Evolutionary conservation across 352 stramenopile genomes (phyloP), one percentile per base, ranked within the genome.

Genomic region (Peronospora farinosa): DNA sequence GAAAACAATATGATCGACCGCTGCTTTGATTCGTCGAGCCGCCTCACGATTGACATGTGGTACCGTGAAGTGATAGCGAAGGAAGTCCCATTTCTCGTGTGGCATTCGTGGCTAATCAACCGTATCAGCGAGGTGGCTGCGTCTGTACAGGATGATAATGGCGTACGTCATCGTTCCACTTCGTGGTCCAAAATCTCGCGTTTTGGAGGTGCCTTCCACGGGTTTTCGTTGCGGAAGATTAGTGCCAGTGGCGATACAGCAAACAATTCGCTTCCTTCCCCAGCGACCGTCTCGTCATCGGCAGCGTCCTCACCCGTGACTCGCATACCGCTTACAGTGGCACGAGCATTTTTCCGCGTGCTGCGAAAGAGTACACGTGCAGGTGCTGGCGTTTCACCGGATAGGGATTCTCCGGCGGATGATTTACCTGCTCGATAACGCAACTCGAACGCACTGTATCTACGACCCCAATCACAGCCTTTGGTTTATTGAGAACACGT

Each of bases 41-140:
- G 83, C n/a, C 67, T 83, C 27, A 88, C 77, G 12, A 87, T 92
- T 53, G 77, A 92, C 43, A 69, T 73, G 62, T 94, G 83, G 83
- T 92, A 92, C 46, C 78, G 77, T 35, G 76, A 94, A 55, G 70
- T 88, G 36, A 56, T 88, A 21, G 64, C 72, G 7, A 63, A 76
- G 37, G 74, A 86, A 44, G 52, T 92, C 5, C 75, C 80, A 25
- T 94, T 90, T 44, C 67, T 91, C 13, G 59, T 74, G 37, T 94
- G 83, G 83, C 76, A 92, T 45, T 60, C 68, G 23, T 94, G 83
- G 83, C 77, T 94, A 25, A 91, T 86, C 37, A 80, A 86, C 27
- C 81, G 83, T 51, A 94, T 94, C 46, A 72, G 72, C 36, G 52
- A 67, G 10, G 77, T 85, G 35, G 73, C 79, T 13, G 59, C 73